These are phyloP conservation scores for Spathaspora girioi DNA, from an alignment of 805 yeast species.

Conservation along the genomic window DNA sequence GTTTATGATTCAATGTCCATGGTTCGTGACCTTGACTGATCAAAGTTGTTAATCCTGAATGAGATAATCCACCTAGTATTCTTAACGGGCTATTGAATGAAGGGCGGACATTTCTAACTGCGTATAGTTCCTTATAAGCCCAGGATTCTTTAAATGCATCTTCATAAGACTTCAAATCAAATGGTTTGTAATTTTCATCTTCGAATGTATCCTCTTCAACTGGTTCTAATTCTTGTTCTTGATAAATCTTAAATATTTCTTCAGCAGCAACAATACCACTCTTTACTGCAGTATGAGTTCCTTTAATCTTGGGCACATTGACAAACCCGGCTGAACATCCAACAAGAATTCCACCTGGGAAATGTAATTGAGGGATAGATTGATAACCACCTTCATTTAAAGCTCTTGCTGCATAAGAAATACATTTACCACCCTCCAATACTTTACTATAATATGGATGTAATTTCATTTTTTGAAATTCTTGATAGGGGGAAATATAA, in stretches of 20 bases:
- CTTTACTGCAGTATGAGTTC: conserved; percentile 97
- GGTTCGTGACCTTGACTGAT: conserved; percentile 77
- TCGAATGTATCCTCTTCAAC: conserved; percentile 41
- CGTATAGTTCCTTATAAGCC: conserved; percentile 79
- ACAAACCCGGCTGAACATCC: conserved; percentile 97
- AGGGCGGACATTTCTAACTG: conserved; percentile 89
- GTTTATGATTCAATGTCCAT: conserved; percentile 74
- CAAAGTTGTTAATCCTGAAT: conserved; percentile 81
- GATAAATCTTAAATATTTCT: conserved; percentile 45
- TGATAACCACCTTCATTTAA: conserved; percentile 96
- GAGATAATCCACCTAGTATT: conserved; percentile 72
- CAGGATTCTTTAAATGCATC: conserved; percentile 69
- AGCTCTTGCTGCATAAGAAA: conserved; percentile 94
- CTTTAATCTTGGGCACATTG: conserved; percentile 97
- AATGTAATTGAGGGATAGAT: conserved; percentile 82
- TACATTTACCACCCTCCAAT: conserved; percentile 85
- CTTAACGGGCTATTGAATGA: conserved; percentile 80
- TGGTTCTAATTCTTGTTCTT: conserved; percentile 38
- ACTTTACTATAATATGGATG: conserved; percentile 80
- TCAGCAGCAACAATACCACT: conserved; percentile 96
- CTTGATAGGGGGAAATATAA: conserved; percentile 91
- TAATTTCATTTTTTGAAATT: conserved; percentile 89
- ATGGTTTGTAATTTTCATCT: conserved; percentile 10
- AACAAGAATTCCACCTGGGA: conserved; percentile 95
- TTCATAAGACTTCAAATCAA: conserved; percentile 60